Conservation (phyloP, 177 flowering plant species). For the Telopea speciosissima region DNA sequence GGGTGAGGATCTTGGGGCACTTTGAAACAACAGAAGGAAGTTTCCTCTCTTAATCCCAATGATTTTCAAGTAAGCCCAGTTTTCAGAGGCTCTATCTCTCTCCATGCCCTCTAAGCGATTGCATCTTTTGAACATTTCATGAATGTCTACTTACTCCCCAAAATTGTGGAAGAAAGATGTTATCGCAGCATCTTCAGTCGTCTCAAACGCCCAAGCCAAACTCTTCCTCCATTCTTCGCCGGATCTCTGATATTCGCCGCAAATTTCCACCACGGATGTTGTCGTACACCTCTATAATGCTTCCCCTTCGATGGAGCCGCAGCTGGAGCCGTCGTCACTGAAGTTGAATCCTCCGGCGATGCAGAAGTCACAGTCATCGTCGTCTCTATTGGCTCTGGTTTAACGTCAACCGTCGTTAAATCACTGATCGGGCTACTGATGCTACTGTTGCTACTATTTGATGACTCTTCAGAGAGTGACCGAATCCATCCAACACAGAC, state of each 20-base stretch:
- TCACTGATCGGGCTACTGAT: too few relatives aligned
- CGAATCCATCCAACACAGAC: conserved; percentile 37
- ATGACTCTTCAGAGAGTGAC: neutral
- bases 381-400: too few relatives aligned
- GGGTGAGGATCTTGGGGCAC: conserved; percentile 94
- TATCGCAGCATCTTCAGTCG: conserved; percentile 51
- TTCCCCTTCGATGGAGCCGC: too few relatives aligned
- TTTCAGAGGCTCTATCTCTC: conserved; percentile 60
- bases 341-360: too few relatives aligned
- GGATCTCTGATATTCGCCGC: too few relatives aligned
- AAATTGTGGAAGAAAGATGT: too few relatives aligned
- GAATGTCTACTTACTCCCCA: conserved; percentile 18
- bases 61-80: conserved; percentile 73
- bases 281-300: too few relatives aligned
- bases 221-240: conserved; percentile 47
- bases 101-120: conserved; percentile 55
- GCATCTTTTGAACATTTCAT: conserved; percentile 70
- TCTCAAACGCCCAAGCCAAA: conserved; percentile 61
- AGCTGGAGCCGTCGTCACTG: too few relatives aligned
- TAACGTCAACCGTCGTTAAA: too few relatives aligned
- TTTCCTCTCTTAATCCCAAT: conserved; percentile 83
- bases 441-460: too few relatives aligned
- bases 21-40: conserved; percentile 64
- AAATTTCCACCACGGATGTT: too few relatives aligned
- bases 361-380: too few relatives aligned